Evolutionary conservation across 306 rosid species (phyloP), one percentile per base, ranked within the genome.

Genomic region (Rosa rugosa): DNA sequence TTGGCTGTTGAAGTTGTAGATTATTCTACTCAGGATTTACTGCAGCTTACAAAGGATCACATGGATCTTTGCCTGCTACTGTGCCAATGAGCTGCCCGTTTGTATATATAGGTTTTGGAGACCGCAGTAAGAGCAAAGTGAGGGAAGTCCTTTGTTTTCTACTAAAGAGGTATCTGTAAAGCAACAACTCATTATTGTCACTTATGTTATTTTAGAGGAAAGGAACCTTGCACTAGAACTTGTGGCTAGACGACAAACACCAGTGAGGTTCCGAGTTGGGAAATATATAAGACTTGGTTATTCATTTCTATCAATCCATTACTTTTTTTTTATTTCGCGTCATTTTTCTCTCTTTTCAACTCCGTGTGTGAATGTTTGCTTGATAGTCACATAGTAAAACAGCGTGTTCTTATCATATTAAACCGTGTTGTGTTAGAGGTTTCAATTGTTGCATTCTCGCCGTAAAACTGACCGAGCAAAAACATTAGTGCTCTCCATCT

Each of bases 1-100:
- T 71, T 57, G 75, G 54, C 67, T 77, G 27, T 80, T 38, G 79
- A 65, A 38, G 73, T 71, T 63, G 72, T 57, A 31, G 71, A 46
- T 45, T 31, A 45, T 46, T 75, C 12, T 44, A 59, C 17, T 27
- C 31, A 41, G 68, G 3, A 7, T 5, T 47, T 31, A 11, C 40
- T 2, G 71, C 72, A 34, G 38, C 22, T 62, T 6, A 18, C 16
- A 11, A 17, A 7, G 25, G 69, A 31, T 63, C 36, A 31, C 46
- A 46, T n/a, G 69, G 49, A 46, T 8, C 62, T 23, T 3, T 63
- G 62, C 20, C 8, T 25, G 46, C 72, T 63, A 4, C 38, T 12
- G 72, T 47, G n/a, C 54, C 22, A 46, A 46, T 60, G 71, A 63
- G 71, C 71, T 75, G 59, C 78, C 31, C 13, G 20, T 31, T 10